Conservation (phyloP, 768 basidiomycete species). For the Tricholoma sp. region DNA sequence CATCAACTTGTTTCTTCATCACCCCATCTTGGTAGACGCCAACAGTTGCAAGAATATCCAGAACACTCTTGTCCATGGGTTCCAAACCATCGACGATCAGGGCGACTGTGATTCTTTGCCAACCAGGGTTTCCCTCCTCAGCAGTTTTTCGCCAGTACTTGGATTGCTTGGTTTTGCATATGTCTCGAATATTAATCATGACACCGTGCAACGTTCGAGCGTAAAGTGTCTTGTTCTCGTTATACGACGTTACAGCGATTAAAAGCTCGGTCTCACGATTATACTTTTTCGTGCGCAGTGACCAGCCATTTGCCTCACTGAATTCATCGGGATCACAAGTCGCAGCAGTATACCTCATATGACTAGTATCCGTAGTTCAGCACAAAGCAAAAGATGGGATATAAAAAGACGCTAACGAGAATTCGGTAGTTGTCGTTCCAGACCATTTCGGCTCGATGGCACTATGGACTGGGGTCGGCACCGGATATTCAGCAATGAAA, state of each 20-base stretch:
- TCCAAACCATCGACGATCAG: slow-evolving; percentile 92
- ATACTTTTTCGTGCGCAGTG: slow-evolving; percentile 78
- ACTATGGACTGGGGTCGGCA: slow-evolving; percentile 77
- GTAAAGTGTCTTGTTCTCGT: slow-evolving; percentile 90
- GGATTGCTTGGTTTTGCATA: slow-evolving; percentile 92
- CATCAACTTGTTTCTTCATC: slow-evolving; percentile 90
- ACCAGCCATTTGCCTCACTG: slow-evolving; percentile 71
- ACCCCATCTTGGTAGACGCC: slow-evolving; percentile 94
- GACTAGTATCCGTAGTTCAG: slow-evolving; percentile 33
- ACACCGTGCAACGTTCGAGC: slow-evolving; percentile 90
- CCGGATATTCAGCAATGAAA: slow-evolving; percentile 86
- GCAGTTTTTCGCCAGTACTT: slow-evolving; percentile 85
- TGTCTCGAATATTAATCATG: slow-evolving; percentile 97
- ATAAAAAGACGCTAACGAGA: slow-evolving; percentile 57
- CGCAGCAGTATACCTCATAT: slow-evolving; percentile 93
- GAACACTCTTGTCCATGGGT: slow-evolving; percentile 91
- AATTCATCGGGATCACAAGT: slow-evolving; percentile 92
- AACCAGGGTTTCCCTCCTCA: slow-evolving; percentile 79
- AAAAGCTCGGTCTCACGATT: slow-evolving; percentile 88
- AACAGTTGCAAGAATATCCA: slow-evolving; percentile 84
- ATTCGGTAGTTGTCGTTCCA: slow-evolving; percentile 75
- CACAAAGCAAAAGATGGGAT: neutral
- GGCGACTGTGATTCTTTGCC: slow-evolving; percentile 89
- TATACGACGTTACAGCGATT: slow-evolving; percentile 92
- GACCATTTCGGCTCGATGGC: slow-evolving; percentile 80